Percentiles rank a stretch among this genome's conserved stretches.
Evolutionary conservation across 768 basidiomycete genomes (phyloP).

Genomic region (Tricholoma hemisulphureum): DNA sequence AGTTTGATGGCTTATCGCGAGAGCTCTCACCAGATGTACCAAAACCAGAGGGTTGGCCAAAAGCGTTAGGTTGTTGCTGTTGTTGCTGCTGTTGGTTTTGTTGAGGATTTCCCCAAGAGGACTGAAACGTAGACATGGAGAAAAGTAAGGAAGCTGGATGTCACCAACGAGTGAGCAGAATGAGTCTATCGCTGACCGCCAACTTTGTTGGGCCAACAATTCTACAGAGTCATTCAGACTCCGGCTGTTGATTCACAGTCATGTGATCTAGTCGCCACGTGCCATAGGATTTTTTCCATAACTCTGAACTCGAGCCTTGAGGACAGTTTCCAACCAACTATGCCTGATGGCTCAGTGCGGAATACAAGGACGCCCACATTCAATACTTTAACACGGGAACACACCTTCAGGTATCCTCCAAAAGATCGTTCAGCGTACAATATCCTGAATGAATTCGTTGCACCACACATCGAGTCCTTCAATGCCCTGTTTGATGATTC

Average conservation of each 20-base stretch:
- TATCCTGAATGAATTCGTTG: conserved; percentile 88
- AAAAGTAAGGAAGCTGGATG: conserved; percentile 9
- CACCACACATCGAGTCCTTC: conserved; percentile 94
- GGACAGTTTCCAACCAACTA: conserved; percentile 23
- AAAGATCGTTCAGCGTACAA: conserved; percentile 65
- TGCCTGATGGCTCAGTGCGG: conserved; percentile 50
- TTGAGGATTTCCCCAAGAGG: conserved; percentile 68
- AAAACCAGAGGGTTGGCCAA: conserved; percentile 71
- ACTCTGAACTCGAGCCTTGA: conserved; percentile 14
- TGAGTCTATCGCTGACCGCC: conserved; percentile 9
- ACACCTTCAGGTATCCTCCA: conserved; percentile 73
- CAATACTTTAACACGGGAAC: conserved; percentile 78
- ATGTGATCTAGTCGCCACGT: conserved; percentile 30
- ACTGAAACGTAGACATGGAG: conserved; percentile 25
- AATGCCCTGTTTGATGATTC: conserved; percentile 95
- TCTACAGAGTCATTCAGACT: conserved; percentile 34
- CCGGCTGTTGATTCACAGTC: conserved; percentile 27
- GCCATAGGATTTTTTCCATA: no score
- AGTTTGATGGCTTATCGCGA: conserved; percentile 20
- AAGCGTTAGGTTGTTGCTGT: conserved; percentile 55
- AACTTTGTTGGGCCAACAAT: conserved; percentile 12
- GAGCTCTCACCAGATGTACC: conserved; percentile 50
- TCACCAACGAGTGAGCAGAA: conserved; percentile 10
- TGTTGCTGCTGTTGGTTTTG: conserved; percentile 62
- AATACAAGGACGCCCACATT: conserved; percentile 57